Conservation (phyloP, 331 rosid species). For the Rosa hybrid region DNA sequence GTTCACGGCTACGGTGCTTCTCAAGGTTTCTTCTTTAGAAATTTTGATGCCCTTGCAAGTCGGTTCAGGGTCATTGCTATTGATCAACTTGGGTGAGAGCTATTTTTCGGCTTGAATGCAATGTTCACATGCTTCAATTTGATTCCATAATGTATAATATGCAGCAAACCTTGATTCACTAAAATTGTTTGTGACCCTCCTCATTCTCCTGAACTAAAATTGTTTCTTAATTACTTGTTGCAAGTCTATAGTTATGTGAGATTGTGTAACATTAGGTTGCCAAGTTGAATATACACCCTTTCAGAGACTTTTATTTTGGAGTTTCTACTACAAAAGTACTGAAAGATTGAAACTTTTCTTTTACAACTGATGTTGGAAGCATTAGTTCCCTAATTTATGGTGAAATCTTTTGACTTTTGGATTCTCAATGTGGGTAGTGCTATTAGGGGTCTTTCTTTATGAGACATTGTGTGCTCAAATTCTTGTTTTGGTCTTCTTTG, state of each 20-base stretch:
- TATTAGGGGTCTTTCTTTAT: background rate
- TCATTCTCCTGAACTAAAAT: no score
- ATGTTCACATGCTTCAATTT: background rate
- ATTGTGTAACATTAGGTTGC: no score
- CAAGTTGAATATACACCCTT: no score
- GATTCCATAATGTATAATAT: background rate
- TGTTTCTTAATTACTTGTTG: no score
- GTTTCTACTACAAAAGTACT: background rate
- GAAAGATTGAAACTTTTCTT: background rate
- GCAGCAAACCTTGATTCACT: background rate
- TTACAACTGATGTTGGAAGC: background rate
- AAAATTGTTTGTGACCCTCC: background rate
- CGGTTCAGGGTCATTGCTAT: constrained; percentile 86
- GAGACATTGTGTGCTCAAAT: background rate
- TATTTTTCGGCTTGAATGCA: background rate
- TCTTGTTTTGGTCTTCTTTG: constrained; percentile 23
- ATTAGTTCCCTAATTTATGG: background rate
- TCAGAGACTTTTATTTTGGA: background rate
- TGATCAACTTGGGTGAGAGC: constrained; percentile 97
- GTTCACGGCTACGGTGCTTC: constrained; percentile 82
- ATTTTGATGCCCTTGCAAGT: constrained; percentile 87
- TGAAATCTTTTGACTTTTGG: background rate
- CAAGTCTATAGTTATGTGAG: no score
- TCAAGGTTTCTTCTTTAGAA: constrained; percentile 95
- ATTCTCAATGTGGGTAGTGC: background rate